phyloP scores from a whole-genome alignment of 2,329 filamentous ascomycete species.

The Fusarium aywerte region DNA sequence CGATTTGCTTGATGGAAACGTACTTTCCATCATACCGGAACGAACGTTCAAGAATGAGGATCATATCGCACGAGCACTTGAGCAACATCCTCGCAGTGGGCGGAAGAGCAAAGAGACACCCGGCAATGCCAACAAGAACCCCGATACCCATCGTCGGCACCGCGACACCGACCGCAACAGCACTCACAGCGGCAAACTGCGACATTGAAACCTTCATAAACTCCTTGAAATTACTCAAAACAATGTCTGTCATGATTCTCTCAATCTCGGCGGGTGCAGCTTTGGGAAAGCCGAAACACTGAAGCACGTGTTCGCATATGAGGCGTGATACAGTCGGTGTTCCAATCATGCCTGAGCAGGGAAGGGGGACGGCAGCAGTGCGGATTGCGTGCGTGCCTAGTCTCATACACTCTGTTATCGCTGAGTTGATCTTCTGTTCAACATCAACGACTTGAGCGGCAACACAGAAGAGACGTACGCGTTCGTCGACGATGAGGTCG shows the following conservation, averaged over 20 bases:
- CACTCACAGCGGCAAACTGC: slow-evolving; percentile 31
- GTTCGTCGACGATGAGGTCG: slow-evolving; percentile 45
- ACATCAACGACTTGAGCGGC: slow-evolving; percentile 47
- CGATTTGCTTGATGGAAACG: slow-evolving; percentile 44
- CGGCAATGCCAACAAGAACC: slow-evolving; percentile 28
- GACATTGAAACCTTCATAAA: slow-evolving; percentile 40
- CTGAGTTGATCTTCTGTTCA: slow-evolving; percentile 48
- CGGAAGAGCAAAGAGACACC: slow-evolving; percentile 34
- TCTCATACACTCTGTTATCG: slow-evolving; percentile 47
- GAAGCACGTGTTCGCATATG: slow-evolving; percentile 46
- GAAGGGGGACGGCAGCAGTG: slow-evolving; percentile 42
- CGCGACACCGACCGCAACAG: slow-evolving; percentile 31
- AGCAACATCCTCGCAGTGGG: slow-evolving; percentile 42
- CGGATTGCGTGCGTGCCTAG: slow-evolving; percentile 45
- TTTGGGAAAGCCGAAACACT: slow-evolving; percentile 46
- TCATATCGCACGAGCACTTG: slow-evolving; percentile 45
- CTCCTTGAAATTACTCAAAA: slow-evolving; percentile 40
- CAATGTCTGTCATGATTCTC: slow-evolving; percentile 39
- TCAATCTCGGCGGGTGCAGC: slow-evolving; percentile 39
- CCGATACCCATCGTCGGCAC: slow-evolving; percentile 41
- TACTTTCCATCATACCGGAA: slow-evolving; percentile 44
- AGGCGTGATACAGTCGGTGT: slow-evolving; percentile 43
- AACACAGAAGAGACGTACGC: slow-evolving; percentile 48
- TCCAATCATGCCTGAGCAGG: slow-evolving; percentile 41
- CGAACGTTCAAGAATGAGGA: slow-evolving; percentile 40